Evolutionary conservation across 2,329 filamentous ascomycete genomes (phyloP).

Genomic region (Trichothecium sympodiale): DNA sequence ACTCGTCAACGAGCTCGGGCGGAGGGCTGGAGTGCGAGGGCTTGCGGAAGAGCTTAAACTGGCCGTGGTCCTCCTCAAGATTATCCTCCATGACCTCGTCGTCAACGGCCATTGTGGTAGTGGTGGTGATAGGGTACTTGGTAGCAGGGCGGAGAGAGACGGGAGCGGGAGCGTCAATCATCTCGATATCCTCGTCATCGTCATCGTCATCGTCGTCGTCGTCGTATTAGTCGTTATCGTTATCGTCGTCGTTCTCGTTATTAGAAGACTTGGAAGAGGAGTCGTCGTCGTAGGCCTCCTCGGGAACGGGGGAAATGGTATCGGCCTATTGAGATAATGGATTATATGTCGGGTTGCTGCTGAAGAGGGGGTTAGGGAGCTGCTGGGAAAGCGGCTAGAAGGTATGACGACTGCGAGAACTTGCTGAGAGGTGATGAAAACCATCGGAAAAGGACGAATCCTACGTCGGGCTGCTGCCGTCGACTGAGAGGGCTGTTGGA

Average conservation of each 20-base stretch:
- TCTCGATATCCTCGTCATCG: conserved; percentile 49
- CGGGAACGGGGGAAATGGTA: conserved; percentile 41
- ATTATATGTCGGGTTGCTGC: too few species aligned
- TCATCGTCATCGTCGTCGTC: conserved; percentile 36
- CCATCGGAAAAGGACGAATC: too few species aligned
- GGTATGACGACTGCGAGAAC: too few species aligned
- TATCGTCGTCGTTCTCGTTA: too few species aligned
- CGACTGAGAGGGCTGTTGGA: too few species aligned
- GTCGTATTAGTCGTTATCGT: conserved; percentile 33
- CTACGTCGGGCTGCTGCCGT: too few species aligned
- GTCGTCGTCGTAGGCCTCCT: too few species aligned
- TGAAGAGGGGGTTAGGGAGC: too few species aligned
- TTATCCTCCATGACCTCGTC: conserved; percentile 39
- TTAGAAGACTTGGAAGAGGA: too few species aligned
- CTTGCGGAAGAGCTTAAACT: conserved; percentile 58
- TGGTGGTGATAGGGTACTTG: conserved; percentile 29
- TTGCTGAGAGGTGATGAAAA: too few species aligned
- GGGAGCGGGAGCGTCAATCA: conserved; percentile 35
- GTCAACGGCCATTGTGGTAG: conserved; percentile 23
- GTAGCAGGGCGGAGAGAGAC: conserved; percentile 23
- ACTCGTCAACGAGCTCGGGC: conserved; percentile 57
- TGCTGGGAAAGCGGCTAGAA: too few species aligned
- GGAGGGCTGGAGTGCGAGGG: conserved; percentile 56
- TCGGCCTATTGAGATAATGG: conserved; percentile 94
- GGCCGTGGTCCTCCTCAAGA: conserved; percentile 53